These are phyloP conservation scores for Xylariaceae sp. DNA, from an alignment of 2,329 filamentous ascomycete genomes.

Conservation along the genomic window DNA sequence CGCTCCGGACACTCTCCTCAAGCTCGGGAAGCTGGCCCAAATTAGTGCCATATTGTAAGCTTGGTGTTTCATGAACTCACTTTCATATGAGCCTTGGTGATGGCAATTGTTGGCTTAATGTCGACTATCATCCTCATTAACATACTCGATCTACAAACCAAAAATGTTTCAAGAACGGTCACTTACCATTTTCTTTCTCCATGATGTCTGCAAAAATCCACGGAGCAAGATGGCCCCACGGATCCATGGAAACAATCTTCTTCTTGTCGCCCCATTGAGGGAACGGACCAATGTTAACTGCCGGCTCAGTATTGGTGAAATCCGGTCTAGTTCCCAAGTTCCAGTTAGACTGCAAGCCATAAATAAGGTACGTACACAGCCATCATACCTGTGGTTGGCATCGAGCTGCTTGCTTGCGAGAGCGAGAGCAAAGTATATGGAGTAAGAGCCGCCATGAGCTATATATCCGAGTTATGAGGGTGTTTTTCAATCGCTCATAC, in stretches of 20 bases:
- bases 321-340: conserved; percentile 49
- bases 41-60: conserved; percentile 11
- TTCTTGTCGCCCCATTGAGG: conserved; percentile 85
- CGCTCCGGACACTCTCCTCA: conserved; percentile 80
- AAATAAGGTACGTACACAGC: neutral
- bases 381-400: conserved; percentile 68
- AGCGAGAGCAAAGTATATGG: conserved; percentile 91
- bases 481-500: conserved; percentile 1
- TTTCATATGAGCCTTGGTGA: conserved; percentile 94
- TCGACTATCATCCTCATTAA: conserved; percentile 57
- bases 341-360: conserved; percentile 9
- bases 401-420: conserved; percentile 89
- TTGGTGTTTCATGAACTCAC: conserved; percentile 31
- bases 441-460: conserved; percentile 80
- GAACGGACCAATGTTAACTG: conserved; percentile 85
- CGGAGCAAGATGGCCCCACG: conserved; percentile 83
- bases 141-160: neutral
- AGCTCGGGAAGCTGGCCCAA: conserved; percentile 74
- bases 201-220: conserved; percentile 83
- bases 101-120: conserved; percentile 86
- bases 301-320: conserved; percentile 84
- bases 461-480: conserved; percentile 17
- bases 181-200: conserved; percentile 68
- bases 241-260: conserved; percentile 98
- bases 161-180: neutral